These are phyloP conservation scores for Chaetomium tenue DNA, from an alignment of 495 filamentous ascomycete genomes.

Conservation along the genomic window DNA sequence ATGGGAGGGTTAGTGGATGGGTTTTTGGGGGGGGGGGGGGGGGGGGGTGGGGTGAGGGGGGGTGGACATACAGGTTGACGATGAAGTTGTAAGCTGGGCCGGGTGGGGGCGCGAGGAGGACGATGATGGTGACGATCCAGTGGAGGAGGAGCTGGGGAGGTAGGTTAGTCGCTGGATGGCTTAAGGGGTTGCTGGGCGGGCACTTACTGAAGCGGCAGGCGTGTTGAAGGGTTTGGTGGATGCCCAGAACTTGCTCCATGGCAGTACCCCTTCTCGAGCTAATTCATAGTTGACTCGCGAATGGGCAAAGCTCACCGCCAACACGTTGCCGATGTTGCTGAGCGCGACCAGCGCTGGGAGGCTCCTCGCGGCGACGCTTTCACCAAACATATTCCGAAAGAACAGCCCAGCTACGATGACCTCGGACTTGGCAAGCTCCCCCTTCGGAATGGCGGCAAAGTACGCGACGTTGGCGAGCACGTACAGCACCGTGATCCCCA, in stretches of 20 bases:
- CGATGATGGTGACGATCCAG: constrained; percentile 51
- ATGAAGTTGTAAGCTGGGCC: constrained; percentile 48
- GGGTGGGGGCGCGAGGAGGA: constrained; percentile 51
- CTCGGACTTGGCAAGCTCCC: constrained; percentile 53
- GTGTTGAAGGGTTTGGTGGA: constrained; percentile 36
- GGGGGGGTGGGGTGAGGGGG: too few relatives aligned
- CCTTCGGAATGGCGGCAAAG: constrained; percentile 46
- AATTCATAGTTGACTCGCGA: constrained; percentile 69
- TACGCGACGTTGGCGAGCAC: constrained; percentile 66
- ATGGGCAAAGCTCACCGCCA: constrained; percentile 50
- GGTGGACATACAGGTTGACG: constrained; percentile 42
- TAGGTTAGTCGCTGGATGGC: neutral
- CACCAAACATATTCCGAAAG: constrained; percentile 47
- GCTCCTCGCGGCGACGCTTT: constrained; percentile 41
- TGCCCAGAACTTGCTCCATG: constrained; percentile 55
- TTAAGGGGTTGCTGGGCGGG: neutral
- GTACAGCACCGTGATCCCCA: constrained; percentile 58
- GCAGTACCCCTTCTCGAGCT: constrained; percentile 64
- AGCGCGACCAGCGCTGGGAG: constrained; percentile 62
- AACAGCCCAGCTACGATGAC: constrained; percentile 50
- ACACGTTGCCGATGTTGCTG: constrained; percentile 60
- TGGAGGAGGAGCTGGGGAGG: constrained; percentile 47
- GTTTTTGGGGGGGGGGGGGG: too few relatives aligned
- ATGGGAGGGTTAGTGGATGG: neutral
- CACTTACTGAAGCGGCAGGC: constrained; percentile 46